Conservation (phyloP, 768 basidiomycete genomes). For the Lactarius pseudohatsudake region DNA sequence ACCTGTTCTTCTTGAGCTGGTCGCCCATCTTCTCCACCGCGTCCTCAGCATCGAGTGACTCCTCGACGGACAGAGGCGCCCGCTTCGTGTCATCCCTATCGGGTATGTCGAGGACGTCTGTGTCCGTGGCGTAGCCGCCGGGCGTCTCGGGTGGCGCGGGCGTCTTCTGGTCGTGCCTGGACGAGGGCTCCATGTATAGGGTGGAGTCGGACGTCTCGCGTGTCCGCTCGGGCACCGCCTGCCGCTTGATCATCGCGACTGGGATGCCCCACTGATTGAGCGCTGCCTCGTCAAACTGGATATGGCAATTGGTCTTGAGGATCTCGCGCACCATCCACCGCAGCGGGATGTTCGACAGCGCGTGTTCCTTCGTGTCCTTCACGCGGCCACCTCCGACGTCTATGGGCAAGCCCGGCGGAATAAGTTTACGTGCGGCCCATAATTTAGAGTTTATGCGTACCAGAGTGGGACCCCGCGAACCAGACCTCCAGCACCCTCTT, state of each 20-base stretch:
- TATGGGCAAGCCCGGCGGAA: background rate
- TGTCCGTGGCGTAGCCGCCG: background rate
- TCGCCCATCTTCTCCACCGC: conserved; percentile 55
- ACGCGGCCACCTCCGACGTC: conserved; percentile 26
- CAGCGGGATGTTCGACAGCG: conserved; percentile 26
- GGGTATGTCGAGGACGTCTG: too few species aligned
- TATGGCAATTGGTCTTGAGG: conserved; percentile 16
- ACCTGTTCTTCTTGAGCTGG: conserved; percentile 40
- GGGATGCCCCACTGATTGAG: conserved; percentile 19
- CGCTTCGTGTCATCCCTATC: background rate
- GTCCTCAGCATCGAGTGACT: conserved; percentile 28
- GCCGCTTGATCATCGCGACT: background rate
- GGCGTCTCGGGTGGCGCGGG: background rate
- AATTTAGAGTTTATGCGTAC: conserved; percentile 3
- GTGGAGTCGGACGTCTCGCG: conserved; percentile 1
- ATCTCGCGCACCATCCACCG: conserved; percentile 29
- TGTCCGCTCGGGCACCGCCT: background rate
- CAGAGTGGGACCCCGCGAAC: conserved; percentile 27
- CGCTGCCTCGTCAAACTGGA: conserved; percentile 22
- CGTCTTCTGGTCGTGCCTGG: background rate
- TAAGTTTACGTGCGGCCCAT: background rate
- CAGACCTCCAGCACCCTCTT: conserved; percentile 26
- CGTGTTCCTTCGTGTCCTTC: conserved; percentile 6
- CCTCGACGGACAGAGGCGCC: background rate
- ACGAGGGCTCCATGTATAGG: background rate